A percentile compares a stretch with the other conserved stretches of the same genome.
These are phyloP conservation scores for Termitomyces sp. DNA, from an alignment of 768 basidiomycete genomes.

Conservation along the genomic window DNA sequence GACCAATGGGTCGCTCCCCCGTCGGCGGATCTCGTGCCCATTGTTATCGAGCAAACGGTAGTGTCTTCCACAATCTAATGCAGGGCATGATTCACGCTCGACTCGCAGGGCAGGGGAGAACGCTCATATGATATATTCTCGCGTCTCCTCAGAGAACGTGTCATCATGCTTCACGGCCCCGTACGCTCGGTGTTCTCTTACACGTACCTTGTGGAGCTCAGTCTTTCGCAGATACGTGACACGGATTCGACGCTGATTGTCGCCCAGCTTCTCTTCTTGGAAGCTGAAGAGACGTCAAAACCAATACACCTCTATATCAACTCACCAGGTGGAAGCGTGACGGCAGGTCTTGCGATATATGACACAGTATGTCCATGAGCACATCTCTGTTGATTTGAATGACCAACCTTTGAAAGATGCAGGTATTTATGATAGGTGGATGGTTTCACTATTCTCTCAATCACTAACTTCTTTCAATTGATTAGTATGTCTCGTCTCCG, in stretches of 20 bases:
- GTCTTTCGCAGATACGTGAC: conserved; percentile 67
- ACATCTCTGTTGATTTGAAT: neutral
- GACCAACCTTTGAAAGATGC: conserved; percentile 46
- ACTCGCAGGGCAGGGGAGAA: conserved; percentile 69
- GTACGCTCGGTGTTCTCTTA: conserved; percentile 41
- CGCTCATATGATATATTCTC: conserved; percentile 96
- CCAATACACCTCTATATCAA: conserved; percentile 98
- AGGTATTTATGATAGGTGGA: conserved; percentile 36
- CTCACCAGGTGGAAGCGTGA: conserved; percentile 94
- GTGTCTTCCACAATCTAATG: conserved; percentile 6
- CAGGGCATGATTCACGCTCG: neutral
- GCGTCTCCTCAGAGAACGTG: conserved; percentile 84
- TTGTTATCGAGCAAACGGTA: conserved; percentile 91
- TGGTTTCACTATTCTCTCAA: conserved; percentile 1
- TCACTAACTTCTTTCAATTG: conserved; percentile 16
- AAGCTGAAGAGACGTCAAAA: conserved; percentile 91
- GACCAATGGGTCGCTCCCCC: conserved; percentile 35
- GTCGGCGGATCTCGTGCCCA: conserved; percentile 72
- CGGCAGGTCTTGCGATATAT: conserved; percentile 94
- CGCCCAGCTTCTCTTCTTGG: conserved; percentile 90
- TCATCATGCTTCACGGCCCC: conserved; percentile 92
- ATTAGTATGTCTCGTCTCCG: conserved; percentile 85
- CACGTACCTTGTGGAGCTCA: neutral
- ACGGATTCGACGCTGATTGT: conserved; percentile 84
- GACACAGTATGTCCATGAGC: conserved; percentile 67